phyloP scores from a whole-genome alignment of 305 asterid genomes.

The Fraxinus xanthoxyloides region DNA sequence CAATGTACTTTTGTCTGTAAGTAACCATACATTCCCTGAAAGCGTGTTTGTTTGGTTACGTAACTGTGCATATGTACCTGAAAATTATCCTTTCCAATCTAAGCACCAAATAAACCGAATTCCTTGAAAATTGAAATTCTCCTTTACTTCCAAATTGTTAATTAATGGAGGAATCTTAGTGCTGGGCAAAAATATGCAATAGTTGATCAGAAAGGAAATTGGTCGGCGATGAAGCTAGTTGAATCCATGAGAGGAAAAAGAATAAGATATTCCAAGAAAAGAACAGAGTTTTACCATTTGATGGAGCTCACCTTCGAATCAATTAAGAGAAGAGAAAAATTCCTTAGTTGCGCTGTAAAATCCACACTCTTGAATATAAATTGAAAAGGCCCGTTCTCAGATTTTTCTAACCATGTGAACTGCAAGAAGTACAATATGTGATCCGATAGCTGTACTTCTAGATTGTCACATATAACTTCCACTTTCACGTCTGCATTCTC shows the following conservation, averaged over 20 bases:
- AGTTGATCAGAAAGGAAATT: background rate
- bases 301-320: conserved; percentile 72
- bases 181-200: background rate
- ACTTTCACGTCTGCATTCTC: conserved; percentile 38
- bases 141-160: background rate
- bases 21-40: background rate
- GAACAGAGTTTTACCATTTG: background rate
- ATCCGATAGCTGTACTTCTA: conserved; percentile 71
- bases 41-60: background rate
- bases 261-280: background rate
- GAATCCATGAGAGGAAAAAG: background rate
- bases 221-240: background rate
- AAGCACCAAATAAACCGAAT: conserved; percentile 9
- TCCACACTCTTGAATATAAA: conserved; percentile 44
- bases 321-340: conserved; percentile 66
- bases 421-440: conserved; percentile 56
- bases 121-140: conserved; percentile 1
- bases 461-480: conserved; percentile 54
- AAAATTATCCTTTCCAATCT: background rate
- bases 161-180: background rate
- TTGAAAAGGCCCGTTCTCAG: conserved; percentile 52
- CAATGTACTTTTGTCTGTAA: background rate
- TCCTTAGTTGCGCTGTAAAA: conserved; percentile 54
- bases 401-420: conserved; percentile 46
- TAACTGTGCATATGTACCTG: background rate